Evolutionary conservation across 2,329 filamentous ascomycete species (phyloP).

Genomic region (Penicillium sp.): DNA sequence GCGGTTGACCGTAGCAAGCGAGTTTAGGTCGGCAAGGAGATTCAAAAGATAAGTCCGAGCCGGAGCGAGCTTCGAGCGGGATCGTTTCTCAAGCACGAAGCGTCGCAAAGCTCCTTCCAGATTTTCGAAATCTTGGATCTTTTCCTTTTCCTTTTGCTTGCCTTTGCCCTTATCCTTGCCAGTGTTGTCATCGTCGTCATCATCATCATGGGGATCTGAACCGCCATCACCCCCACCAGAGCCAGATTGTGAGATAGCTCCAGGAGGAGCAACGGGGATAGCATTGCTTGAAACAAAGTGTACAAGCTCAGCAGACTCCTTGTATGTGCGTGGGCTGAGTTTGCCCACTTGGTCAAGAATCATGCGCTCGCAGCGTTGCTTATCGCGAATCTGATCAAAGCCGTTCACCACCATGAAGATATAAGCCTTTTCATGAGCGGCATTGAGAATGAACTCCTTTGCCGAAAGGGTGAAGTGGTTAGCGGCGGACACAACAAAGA

Average conservation of each 20-base stretch:
- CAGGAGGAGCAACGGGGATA: conserved; percentile 69
- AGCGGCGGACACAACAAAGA: conserved; percentile 95
- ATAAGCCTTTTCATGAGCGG: conserved; percentile 94
- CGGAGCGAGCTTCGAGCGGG: conserved; percentile 90
- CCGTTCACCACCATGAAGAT: conserved; percentile 99
- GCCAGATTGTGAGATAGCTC: conserved; percentile 50
- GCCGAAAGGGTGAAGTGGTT: conserved; percentile 98
- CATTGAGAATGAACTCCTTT: conserved; percentile 96
- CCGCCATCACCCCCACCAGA: conserved; percentile 58
- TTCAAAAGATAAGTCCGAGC: conserved; percentile 95
- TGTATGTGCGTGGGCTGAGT: conserved; percentile 89
- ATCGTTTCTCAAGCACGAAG: conserved; percentile 94
- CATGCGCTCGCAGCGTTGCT: conserved; percentile 86
- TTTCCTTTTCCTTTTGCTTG: conserved; percentile 87
- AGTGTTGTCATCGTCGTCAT: conserved; percentile 54
- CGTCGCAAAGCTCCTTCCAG: conserved; percentile 85
- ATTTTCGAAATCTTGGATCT: conserved; percentile 83
- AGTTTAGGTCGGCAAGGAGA: conserved; percentile 82
- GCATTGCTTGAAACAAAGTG: conserved; percentile 98
- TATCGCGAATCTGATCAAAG: conserved; percentile 90
- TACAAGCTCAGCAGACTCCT: conserved; percentile 88
- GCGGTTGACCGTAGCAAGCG: conserved; percentile 80
- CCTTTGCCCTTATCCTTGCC: conserved; percentile 77
- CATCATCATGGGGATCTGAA: conserved; percentile 49
- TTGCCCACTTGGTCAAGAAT: conserved; percentile 85